Conservation (phyloP, 371 early-diverging fungal species). For the Capillidium rhysosporum region DNA sequence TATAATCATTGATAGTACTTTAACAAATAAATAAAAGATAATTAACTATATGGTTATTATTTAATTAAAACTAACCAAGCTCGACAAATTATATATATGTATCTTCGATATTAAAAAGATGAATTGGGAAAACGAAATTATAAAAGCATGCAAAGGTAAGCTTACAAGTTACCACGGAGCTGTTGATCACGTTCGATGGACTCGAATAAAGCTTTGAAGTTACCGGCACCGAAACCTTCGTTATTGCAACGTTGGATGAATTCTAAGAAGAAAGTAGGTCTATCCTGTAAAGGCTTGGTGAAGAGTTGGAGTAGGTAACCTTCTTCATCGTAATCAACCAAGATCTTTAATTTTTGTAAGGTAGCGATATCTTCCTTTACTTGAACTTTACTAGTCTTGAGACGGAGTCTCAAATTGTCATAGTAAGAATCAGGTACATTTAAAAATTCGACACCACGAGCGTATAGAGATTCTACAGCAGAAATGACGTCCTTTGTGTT, state of each 20-base stretch:
- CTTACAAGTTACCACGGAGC: constrained; percentile 66
- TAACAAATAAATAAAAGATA: no score
- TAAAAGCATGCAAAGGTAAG: no score
- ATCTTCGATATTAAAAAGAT: no score
- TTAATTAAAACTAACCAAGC: no score
- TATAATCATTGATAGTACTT: no score
- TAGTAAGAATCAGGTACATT: constrained; percentile 78
- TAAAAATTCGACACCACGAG: constrained; percentile 83
- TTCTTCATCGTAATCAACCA: constrained; percentile 90
- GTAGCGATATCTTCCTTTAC: constrained; percentile 63
- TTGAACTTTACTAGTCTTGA: constrained; percentile 41
- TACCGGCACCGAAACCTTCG: constrained; percentile 36
- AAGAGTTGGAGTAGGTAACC: constrained; percentile 92
- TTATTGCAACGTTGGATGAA: constrained; percentile 90
- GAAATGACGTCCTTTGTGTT: constrained; percentile 71
- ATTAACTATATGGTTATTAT: no score
- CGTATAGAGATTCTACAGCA: constrained; percentile 54
- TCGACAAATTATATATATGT: no score
- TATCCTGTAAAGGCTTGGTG: constrained; percentile 82
- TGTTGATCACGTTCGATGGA: constrained; percentile 87
- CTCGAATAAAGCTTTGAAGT: constrained; percentile 94
- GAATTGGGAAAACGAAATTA: no score
- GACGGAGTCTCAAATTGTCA: constrained; percentile 49
- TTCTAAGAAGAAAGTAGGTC: constrained; percentile 91
- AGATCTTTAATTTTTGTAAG: constrained; percentile 66